A percentile compares a stretch with the other conserved stretches of the same genome.
phyloP scores from a whole-genome alignment of 1,284 basidiomycete species.

The Rhodotorula sp. region DNA sequence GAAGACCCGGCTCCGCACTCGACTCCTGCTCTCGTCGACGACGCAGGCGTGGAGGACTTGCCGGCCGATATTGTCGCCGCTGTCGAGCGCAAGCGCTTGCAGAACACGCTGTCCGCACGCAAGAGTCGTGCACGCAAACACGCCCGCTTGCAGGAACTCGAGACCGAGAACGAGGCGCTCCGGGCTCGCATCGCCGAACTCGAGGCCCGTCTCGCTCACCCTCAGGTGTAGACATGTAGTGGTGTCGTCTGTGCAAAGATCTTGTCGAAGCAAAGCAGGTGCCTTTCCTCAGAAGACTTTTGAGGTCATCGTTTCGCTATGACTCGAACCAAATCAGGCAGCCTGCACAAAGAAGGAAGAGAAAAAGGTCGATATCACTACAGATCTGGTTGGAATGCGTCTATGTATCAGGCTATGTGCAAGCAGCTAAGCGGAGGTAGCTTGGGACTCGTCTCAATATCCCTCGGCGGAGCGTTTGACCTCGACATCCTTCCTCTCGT shows the following conservation, averaged over 20 bases:
- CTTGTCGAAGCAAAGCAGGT: too few relatives aligned
- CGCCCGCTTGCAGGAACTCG: conserved; percentile 64
- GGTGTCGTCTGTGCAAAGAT: too few relatives aligned
- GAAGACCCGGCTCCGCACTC: conserved; percentile 46
- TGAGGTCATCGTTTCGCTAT: too few relatives aligned
- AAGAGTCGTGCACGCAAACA: conserved; percentile 71
- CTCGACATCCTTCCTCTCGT: conserved; percentile 16
- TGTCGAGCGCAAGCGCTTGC: conserved; percentile 70
- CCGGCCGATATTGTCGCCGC: conserved; percentile 53
- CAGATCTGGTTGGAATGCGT: too few relatives aligned
- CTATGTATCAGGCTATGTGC: too few relatives aligned
- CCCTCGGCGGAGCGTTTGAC: conserved; percentile 8
- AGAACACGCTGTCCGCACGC: conserved; percentile 76
- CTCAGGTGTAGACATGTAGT: too few relatives aligned
- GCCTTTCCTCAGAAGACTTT: too few relatives aligned
- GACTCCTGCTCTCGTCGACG: conserved; percentile 48
- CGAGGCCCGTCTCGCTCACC: conserved; percentile 1
- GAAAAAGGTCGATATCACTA: too few relatives aligned
- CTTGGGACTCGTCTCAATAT: conserved; percentile 2
- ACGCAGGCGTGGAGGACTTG: conserved; percentile 49
- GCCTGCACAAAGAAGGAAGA: too few relatives aligned
- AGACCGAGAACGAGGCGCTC: conserved; percentile 54
- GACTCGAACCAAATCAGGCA: too few relatives aligned
- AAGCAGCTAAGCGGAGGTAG: too few relatives aligned
- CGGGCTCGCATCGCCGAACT: conserved; percentile 10